Evolutionary conservation across 352 stramenopile species (phyloP).

Genomic region (Phytophthora pisi): DNA sequence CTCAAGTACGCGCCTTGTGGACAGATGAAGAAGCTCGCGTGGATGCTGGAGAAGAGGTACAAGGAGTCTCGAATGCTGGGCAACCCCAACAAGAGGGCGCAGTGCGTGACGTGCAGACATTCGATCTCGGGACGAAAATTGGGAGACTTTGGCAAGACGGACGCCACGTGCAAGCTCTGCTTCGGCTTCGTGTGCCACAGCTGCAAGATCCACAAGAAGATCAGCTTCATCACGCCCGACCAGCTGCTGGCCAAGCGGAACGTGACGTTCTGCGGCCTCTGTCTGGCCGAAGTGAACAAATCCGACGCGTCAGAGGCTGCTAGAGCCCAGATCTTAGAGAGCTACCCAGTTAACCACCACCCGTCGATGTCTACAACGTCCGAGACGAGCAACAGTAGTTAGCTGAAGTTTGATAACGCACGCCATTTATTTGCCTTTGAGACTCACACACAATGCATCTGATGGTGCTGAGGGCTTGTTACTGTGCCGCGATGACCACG

Average conservation of each 20-base stretch:
- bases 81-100: slow-evolving; percentile 21
- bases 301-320: slow-evolving; percentile 33
- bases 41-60: slow-evolving; percentile 39
- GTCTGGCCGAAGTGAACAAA: slow-evolving; percentile 25
- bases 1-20: slow-evolving; percentile 35
- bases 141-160: slow-evolving; percentile 34
- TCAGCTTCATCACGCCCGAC: slow-evolving; percentile 44
- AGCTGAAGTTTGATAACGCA: slow-evolving; percentile 20
- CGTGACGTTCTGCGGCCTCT: slow-evolving; percentile 39
- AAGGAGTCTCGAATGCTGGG: slow-evolving; percentile 28
- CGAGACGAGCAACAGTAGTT: slow-evolving; percentile 32
- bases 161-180: slow-evolving; percentile 41
- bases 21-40: slow-evolving; percentile 47
- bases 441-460: neutral
- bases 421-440: slow-evolving; percentile 13
- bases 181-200: slow-evolving; percentile 35
- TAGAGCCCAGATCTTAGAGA: slow-evolving; percentile 31
- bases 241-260: slow-evolving; percentile 29
- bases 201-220: slow-evolving; percentile 44
- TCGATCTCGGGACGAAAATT: slow-evolving; percentile 27
- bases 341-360: slow-evolving; percentile 16
- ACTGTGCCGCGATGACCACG: neutral
- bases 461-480: neutral
- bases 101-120: slow-evolving; percentile 33
- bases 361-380: slow-evolving; percentile 20